phyloP scores from a whole-genome alignment of 2,329 filamentous ascomycete genomes.

The Aspergillus nomiae region DNA sequence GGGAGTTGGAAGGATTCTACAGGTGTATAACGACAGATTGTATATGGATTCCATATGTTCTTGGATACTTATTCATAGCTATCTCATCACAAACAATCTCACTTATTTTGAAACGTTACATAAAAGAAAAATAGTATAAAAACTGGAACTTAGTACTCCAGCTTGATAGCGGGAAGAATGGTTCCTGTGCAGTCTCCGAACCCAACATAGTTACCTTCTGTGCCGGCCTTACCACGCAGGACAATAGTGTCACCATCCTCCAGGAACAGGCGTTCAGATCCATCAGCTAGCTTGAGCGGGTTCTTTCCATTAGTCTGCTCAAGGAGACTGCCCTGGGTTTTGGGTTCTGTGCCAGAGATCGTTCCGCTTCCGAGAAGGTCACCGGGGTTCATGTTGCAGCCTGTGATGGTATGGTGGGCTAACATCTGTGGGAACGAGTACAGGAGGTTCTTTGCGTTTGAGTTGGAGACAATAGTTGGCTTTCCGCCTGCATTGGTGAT shows the following conservation, averaged over 20 bases:
- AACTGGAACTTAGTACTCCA: slow-evolving; percentile 19
- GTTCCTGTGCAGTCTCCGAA: slow-evolving; percentile 73
- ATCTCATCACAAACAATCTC: slow-evolving; percentile 6
- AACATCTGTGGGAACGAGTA: slow-evolving; percentile 85
- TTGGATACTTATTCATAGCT: slow-evolving; percentile 12
- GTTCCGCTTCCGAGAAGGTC: slow-evolving; percentile 79
- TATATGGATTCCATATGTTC: background rate
- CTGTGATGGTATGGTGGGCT: slow-evolving; percentile 74
- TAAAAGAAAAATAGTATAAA: background rate
- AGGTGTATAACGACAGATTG: background rate
- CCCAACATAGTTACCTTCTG: slow-evolving; percentile 68
- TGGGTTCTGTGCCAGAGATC: slow-evolving; percentile 65
- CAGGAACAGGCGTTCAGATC: slow-evolving; percentile 70
- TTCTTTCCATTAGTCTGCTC: slow-evolving; percentile 73
- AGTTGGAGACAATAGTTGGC: slow-evolving; percentile 61
- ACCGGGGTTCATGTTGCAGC: slow-evolving; percentile 72
- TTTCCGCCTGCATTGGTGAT: slow-evolving; percentile 48
- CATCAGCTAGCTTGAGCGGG: slow-evolving; percentile 61
- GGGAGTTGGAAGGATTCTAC: background rate
- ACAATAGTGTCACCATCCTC: slow-evolving; percentile 73
- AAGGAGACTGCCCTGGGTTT: slow-evolving; percentile 67
- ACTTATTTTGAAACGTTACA: slow-evolving; percentile 9
- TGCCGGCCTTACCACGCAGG: slow-evolving; percentile 67
- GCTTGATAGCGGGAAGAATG: slow-evolving; percentile 53
- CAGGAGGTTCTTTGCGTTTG: slow-evolving; percentile 68